Evolutionary conservation across 2,329 filamentous ascomycete genomes (phyloP).

Genomic region (Neofusicoccum umdonicola): DNA sequence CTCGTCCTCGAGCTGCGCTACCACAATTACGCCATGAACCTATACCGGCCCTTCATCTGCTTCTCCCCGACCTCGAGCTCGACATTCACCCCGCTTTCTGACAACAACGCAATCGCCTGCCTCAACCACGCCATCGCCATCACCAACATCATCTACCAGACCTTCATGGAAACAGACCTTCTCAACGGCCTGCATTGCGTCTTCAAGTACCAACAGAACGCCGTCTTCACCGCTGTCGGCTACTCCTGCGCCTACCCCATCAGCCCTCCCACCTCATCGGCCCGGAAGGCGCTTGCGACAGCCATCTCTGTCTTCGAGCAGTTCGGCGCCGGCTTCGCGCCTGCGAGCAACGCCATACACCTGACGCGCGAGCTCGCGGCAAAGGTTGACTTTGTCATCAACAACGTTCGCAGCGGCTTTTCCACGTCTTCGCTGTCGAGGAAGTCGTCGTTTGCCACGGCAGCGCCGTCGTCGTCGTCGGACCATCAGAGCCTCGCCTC

Average conservation of each 20-base stretch:
- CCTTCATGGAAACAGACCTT: conserved; percentile 18
- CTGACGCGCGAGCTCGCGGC: not conserved
- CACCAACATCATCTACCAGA: conserved; percentile 25
- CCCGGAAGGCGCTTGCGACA: not conserved
- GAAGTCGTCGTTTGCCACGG: not conserved
- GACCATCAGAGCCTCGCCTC: not conserved
- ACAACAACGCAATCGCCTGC: conserved; percentile 21
- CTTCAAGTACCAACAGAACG: conserved; percentile 47
- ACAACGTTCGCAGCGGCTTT: not conserved
- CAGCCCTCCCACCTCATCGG: conserved; percentile 22
- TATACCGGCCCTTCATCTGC: conserved; percentile 28
- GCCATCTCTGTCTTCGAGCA: not conserved
- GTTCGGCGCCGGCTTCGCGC: not conserved
- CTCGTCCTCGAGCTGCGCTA: conserved; percentile 28
- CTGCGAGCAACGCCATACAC: not conserved
- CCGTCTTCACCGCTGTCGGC: conserved; percentile 40
- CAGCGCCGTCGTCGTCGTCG: not conserved
- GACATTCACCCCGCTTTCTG: conserved; percentile 12
- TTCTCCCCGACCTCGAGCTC: conserved; percentile 13
- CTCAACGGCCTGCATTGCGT: conserved; percentile 37
- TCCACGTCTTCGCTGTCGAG: not conserved
- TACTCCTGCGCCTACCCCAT: conserved; percentile 41
- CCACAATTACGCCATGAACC: conserved; percentile 24
- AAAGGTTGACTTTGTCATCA: not conserved
- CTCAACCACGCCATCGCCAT: conserved; percentile 25